Percentiles rank a stretch among this genome's conserved stretches.
phyloP scores from a whole-genome alignment of 192 early-diverging fungal genomes.

The Entomortierella lignicola region DNA sequence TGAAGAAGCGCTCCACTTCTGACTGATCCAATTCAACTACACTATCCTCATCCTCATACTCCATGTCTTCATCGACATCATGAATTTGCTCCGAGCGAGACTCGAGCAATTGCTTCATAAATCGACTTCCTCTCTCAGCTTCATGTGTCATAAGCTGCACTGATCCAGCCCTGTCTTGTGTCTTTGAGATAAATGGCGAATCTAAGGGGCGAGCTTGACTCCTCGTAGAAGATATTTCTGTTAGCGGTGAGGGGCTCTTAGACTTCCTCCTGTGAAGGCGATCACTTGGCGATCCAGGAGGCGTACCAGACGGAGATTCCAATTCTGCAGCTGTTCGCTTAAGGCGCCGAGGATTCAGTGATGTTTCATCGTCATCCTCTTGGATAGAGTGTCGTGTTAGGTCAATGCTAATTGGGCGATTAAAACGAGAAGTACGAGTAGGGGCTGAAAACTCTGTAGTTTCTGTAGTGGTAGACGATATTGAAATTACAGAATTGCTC shows the following conservation, averaged over 20 bases:
- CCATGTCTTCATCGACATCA: not conserved
- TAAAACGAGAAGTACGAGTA: conserved; percentile 4
- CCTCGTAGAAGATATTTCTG: not conserved
- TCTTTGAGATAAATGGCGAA: conserved; percentile 26
- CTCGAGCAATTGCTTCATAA: conserved; percentile 32
- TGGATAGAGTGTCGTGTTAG: conserved; percentile 17
- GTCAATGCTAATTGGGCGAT: conserved; percentile 4
- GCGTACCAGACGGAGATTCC: conserved; percentile 12
- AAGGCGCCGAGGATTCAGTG: not conserved
- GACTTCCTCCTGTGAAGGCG: conserved; percentile 6
- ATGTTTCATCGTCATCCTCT: conserved; percentile 15
- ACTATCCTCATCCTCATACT: conserved; percentile 11
- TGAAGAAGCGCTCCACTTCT: conserved; percentile 27
- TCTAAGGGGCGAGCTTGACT: not conserved
- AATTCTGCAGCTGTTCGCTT: conserved; percentile 29
- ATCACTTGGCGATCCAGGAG: conserved; percentile 11
- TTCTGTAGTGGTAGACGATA: conserved; percentile 28
- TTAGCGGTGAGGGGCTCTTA: not conserved
- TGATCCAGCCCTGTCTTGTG: not conserved
- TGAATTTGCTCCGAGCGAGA: not conserved
- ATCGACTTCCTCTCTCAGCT: conserved; percentile 4
- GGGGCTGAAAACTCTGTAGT: conserved; percentile 8
- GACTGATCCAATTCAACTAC: conserved; percentile 22
- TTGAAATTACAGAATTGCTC: conserved; percentile 44
- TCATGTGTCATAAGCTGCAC: not conserved